A percentile compares a stretch with the other conserved stretches of the same genome.
phyloP scores from a whole-genome alignment of 139 green algal species.

The Micractinium sp. region DNA sequence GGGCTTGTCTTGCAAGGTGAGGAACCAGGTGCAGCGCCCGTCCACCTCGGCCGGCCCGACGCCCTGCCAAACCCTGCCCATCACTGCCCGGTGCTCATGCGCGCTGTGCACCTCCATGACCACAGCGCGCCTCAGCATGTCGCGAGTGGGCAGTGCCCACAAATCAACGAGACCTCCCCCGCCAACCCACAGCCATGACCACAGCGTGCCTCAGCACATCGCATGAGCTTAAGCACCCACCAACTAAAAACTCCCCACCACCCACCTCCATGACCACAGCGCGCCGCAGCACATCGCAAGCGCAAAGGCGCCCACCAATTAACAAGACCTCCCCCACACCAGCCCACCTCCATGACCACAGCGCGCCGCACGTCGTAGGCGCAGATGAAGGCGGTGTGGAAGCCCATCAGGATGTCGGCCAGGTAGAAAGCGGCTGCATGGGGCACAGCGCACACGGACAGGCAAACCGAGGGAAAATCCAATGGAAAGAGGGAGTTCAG shows the following conservation, averaged over 20 bases:
- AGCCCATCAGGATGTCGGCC: constrained; percentile 6
- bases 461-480: too few species aligned
- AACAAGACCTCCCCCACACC: too few species aligned
- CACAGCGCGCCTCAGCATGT: neutral
- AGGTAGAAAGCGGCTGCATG: constrained; percentile 26
- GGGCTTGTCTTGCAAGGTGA: too few species aligned
- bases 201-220: too few species aligned
- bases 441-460: too few species aligned
- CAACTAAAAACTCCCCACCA: neutral
- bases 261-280: too few species aligned
- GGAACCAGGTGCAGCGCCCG: neutral
- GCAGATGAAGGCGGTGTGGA: constrained; percentile 26
- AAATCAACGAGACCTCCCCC: too few species aligned
- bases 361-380: constrained; percentile 3
- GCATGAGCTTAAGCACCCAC: neutral
- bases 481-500: too few species aligned
- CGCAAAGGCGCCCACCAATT: neutral
- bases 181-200: too few species aligned
- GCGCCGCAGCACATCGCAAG: too few species aligned
- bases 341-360: constrained; percentile 1
- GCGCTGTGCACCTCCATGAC: neutral
- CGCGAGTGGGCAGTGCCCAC: too few species aligned
- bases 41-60: neutral
- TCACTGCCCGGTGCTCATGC: neutral
- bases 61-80: neutral